Evolutionary conservation across 345 rosid species (phyloP).

Genomic region (Arabis alpina): DNA sequence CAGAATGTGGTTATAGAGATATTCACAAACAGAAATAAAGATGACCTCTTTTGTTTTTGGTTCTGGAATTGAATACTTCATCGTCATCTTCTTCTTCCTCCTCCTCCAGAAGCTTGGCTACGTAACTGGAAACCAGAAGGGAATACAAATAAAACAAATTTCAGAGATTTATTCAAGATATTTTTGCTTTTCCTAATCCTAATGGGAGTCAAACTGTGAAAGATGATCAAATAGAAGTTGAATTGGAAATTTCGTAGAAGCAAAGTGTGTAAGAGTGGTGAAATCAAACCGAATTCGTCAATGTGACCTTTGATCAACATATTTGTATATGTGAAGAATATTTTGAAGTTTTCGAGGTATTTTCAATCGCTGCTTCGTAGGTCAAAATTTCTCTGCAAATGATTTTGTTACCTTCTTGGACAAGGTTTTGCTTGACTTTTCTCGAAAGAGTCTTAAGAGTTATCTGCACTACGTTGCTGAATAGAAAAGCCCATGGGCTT

Average conservation of each 20-base stretch:
- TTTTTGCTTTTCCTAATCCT: slow-evolving; percentile 21
- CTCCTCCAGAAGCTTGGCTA: slow-evolving; percentile 9
- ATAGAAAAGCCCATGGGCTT: slow-evolving; percentile 26
- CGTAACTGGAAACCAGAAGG: slow-evolving; percentile 17
- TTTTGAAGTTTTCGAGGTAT: slow-evolving; percentile 9
- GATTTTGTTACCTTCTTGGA: slow-evolving; percentile 3
- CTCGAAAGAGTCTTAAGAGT: slow-evolving; percentile 5
- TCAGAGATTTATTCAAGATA: background rate
- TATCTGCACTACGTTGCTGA: too few species aligned
- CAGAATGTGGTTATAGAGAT: background rate
- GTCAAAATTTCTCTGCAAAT: slow-evolving; percentile 16
- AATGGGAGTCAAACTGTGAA: slow-evolving; percentile 7
- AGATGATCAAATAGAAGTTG: slow-evolving; percentile 12
- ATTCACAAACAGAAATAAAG: background rate
- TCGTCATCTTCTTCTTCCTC: slow-evolving; percentile 18
- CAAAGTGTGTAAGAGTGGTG: slow-evolving; percentile 13
- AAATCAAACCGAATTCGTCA: slow-evolving; percentile 22
- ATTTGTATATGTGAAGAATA: background rate
- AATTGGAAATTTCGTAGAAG: slow-evolving; percentile 17
- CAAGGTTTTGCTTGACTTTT: slow-evolving; percentile 41
- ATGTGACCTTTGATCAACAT: slow-evolving; percentile 28
- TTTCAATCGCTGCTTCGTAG: slow-evolving; percentile 22
- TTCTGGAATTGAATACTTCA: slow-evolving; percentile 38
- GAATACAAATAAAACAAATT: background rate
- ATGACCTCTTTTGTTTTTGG: slow-evolving; percentile 44